phyloP scores from a whole-genome alignment of 768 basidiomycete species.

The Tulasnella sp. region DNA sequence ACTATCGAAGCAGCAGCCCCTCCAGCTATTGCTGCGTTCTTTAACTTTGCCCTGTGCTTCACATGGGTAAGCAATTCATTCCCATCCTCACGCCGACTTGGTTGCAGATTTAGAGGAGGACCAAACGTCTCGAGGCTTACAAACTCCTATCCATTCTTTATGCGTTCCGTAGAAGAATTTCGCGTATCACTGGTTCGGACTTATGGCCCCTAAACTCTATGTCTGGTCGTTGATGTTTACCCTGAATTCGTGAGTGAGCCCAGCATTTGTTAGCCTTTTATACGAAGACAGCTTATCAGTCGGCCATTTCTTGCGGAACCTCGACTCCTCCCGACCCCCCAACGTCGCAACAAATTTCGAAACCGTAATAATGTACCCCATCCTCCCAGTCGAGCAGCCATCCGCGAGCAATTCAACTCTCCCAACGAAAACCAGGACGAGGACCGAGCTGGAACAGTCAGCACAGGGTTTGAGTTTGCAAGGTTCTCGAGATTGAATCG shows the following conservation, averaged over 20 bases:
- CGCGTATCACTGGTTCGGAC: background rate
- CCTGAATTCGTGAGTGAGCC: background rate
- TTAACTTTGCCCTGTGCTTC: background rate
- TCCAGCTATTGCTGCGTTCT: background rate
- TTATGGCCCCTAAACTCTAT: background rate
- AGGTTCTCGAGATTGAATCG: background rate
- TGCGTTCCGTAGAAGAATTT: background rate
- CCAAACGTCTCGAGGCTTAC: background rate
- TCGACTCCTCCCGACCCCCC: too few species aligned
- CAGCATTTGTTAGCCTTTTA: too few species aligned
- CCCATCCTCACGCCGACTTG: background rate
- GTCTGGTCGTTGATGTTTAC: background rate
- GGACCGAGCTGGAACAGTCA: background rate
- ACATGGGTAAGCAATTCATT: background rate
- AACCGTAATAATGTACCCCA: background rate
- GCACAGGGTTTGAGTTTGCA: background rate
- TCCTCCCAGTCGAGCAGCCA: background rate
- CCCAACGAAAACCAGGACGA: background rate
- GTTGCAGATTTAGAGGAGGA: background rate
- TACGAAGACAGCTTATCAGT: too few species aligned
- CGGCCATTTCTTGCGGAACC: too few species aligned
- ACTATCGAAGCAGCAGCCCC: slow-evolving; percentile 10
- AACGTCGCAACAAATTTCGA: background rate
- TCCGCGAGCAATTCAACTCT: background rate
- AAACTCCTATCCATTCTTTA: too few species aligned